Conservation (phyloP, 352 stramenopile species). For the Pythium monospermum region DNA sequence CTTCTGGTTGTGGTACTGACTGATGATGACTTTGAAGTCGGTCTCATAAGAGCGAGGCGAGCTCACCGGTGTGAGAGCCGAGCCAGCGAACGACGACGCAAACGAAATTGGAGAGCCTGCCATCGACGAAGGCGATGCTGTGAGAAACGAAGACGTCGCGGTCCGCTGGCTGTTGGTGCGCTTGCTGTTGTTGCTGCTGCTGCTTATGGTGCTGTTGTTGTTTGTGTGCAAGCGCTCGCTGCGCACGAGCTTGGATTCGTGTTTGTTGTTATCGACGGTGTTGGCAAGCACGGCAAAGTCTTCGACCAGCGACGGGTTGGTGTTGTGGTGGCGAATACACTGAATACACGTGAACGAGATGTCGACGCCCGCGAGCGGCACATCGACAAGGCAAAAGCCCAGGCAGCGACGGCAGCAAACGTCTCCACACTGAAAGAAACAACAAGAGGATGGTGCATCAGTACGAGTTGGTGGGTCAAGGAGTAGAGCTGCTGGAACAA, state of each 20-base stretch:
- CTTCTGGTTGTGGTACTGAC: slow-evolving; percentile 64
- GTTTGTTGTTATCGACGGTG: slow-evolving; percentile 31
- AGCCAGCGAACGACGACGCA: slow-evolving; percentile 9
- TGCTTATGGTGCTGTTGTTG: not conserved
- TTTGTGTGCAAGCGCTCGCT: slow-evolving; percentile 1
- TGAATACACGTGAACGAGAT: slow-evolving; percentile 59
- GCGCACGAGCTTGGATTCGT: slow-evolving; percentile 13
- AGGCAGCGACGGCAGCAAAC: slow-evolving; percentile 66
- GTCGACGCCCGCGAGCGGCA: slow-evolving; percentile 54
- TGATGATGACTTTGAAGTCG: slow-evolving; percentile 62
- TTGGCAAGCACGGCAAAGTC: slow-evolving; percentile 38
- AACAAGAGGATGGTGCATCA: not conserved
- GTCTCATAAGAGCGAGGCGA: slow-evolving; percentile 22
- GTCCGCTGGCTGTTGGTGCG: too few relatives aligned
- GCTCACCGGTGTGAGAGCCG: slow-evolving; percentile 29
- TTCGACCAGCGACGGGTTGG: slow-evolving; percentile 36
- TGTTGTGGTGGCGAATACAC: slow-evolving; percentile 52
- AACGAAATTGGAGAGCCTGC: slow-evolving; percentile 2
- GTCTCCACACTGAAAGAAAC: slow-evolving; percentile 49
- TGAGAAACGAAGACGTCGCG: slow-evolving; percentile 1
- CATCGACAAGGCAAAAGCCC: slow-evolving; percentile 62
- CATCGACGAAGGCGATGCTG: slow-evolving; percentile 7
- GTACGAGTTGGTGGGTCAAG: not conserved
- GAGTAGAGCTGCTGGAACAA: slow-evolving; percentile 11
- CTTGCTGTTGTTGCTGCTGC: too few relatives aligned